phyloP scores from a whole-genome alignment of 192 early-diverging fungal genomes.

The Fimicolochytrium jonesii region DNA sequence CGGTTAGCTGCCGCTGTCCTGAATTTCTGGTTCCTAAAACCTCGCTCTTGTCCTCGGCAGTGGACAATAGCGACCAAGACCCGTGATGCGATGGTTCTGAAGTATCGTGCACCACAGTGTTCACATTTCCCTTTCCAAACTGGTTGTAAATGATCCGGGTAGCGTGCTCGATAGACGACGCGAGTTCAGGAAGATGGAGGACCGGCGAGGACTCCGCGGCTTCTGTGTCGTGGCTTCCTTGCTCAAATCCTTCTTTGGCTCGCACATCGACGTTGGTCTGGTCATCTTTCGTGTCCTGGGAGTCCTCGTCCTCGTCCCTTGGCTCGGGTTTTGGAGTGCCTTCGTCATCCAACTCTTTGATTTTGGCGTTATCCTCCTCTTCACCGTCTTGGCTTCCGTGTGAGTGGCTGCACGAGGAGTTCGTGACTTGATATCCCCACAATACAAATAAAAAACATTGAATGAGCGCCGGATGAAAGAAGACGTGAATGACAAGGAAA shows the following conservation, averaged over 20 bases:
- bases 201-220: background rate
- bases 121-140: background rate
- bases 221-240: background rate
- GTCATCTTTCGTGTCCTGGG: background rate
- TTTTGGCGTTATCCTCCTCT: background rate
- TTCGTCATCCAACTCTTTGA: background rate
- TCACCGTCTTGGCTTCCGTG: too few species aligned
- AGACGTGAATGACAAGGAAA: background rate
- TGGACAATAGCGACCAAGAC: too few species aligned
- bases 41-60: too few species aligned
- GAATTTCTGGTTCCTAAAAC: too few species aligned
- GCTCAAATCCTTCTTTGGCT: background rate
- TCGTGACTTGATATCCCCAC: background rate
- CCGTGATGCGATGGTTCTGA: too few species aligned
- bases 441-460: background rate
- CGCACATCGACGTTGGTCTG: background rate
- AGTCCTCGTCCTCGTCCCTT: background rate
- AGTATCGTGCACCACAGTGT: too few species aligned
- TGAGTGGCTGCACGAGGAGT: background rate
- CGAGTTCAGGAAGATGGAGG: background rate
- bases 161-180: background rate
- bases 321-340: background rate
- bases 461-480: background rate
- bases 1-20: too few species aligned
- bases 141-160: background rate